These are phyloP conservation scores for Cryptosporidium baileyi DNA, from an alignment of 169 alveolate genomes.

Conservation along the genomic window DNA sequence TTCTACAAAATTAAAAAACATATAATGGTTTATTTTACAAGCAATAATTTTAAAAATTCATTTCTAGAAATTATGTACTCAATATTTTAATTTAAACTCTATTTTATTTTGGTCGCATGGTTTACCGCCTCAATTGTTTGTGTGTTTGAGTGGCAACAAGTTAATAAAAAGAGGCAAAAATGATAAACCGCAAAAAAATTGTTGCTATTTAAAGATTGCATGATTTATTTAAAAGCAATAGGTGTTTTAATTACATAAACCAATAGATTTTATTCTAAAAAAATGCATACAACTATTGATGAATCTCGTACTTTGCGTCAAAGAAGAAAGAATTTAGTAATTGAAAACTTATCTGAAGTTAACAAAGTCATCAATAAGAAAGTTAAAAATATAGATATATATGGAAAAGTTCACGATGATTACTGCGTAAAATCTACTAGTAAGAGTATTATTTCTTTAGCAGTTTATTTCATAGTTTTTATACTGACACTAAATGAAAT, in stretches of 20 bases:
- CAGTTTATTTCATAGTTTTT: conserved; percentile 1
- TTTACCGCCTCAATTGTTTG: conserved; percentile 26
- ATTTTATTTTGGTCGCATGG: neutral
- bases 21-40: too few species aligned
- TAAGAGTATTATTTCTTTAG: conserved; percentile 35
- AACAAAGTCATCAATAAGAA: neutral
- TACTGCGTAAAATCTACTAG: conserved; percentile 64
- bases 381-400: conserved; percentile 50
- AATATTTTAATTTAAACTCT: neutral
- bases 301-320: neutral
- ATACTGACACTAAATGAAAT: conserved; percentile 18
- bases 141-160: conserved; percentile 68
- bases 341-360: conserved; percentile 2
- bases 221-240: neutral
- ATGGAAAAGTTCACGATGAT: conserved; percentile 67
- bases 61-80: too few species aligned
- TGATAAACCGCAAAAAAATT: conserved; percentile 39
- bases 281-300: neutral
- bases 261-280: too few species aligned
- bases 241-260: neutral
- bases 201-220: conserved; percentile 40
- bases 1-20: too few species aligned
- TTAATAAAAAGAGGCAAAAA: conserved; percentile 17
- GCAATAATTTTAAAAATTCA: too few species aligned
- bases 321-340: conserved; percentile 5